phyloP scores from a whole-genome alignment of 2,329 filamentous ascomycete genomes.

The Penicillium sp. region DNA sequence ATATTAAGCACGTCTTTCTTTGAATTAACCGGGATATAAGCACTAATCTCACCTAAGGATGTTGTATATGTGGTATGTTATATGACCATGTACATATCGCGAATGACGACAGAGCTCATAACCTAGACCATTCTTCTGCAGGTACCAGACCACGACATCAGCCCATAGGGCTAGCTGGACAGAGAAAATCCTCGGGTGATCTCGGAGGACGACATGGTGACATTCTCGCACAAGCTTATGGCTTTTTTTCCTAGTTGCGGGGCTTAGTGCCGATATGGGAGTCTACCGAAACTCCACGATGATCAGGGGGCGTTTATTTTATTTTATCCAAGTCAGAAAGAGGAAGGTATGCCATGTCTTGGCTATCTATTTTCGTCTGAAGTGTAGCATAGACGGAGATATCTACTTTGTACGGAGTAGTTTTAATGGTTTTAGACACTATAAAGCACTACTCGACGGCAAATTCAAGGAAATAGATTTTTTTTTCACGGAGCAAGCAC shows the following conservation, averaged over 20 bases:
- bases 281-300: slow-evolving; percentile 13
- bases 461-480: slow-evolving; percentile 9
- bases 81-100: not conserved
- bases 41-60: not conserved
- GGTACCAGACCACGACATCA: slow-evolving; percentile 11
- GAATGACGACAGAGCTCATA: slow-evolving; percentile 9
- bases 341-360: slow-evolving; percentile 11
- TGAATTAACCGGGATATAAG: not conserved
- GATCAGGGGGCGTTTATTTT: slow-evolving; percentile 23
- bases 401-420: not conserved
- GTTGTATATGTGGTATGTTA: not conserved
- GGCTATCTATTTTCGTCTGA: not conserved
- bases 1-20: not conserved
- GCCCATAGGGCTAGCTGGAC: slow-evolving; percentile 3
- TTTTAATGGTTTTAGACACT: not conserved
- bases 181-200: slow-evolving; percentile 15
- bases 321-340: not conserved
- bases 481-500: slow-evolving; percentile 21
- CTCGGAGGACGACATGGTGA: slow-evolving; percentile 20
- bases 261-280: slow-evolving; percentile 23
- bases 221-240: slow-evolving; percentile 11
- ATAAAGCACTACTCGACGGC: not conserved
- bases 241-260: slow-evolving; percentile 13
- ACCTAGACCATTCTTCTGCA: slow-evolving; percentile 18
- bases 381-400: not conserved